Evolutionary conservation across 768 basidiomycete species (phyloP).

Genomic region (Ephemerocybe angulata): DNA sequence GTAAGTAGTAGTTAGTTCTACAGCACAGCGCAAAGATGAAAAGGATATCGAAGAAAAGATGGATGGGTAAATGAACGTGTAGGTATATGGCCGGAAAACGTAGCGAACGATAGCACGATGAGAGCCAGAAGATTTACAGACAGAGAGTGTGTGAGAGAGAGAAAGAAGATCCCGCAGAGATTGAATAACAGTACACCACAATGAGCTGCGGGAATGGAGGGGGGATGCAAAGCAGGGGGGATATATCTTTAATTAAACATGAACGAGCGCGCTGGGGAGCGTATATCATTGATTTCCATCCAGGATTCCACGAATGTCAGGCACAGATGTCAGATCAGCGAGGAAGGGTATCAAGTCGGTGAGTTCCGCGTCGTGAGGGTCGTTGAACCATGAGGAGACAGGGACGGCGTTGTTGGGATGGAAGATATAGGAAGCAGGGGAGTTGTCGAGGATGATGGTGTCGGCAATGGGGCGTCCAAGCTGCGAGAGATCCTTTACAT

Average conservation of each 20-base stretch:
- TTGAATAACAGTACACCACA: constrained; percentile 2
- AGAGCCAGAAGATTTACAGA: neutral
- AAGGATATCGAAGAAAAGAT: neutral
- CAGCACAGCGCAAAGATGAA: neutral
- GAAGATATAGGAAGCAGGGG: constrained; percentile 98
- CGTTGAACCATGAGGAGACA: constrained; percentile 99
- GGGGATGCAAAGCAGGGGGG: constrained; percentile 7
- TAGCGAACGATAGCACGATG: neutral
- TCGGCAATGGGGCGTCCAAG: constrained; percentile 90
- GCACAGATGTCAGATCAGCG: constrained; percentile 76
- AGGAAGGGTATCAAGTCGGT: constrained; percentile 95
- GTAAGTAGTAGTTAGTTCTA: no score
- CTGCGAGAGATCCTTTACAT: constrained; percentile 99
- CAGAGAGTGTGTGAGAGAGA: neutral
- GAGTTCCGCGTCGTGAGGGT: constrained; percentile 96
- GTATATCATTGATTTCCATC: constrained; percentile 66
- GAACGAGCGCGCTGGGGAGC: neutral
- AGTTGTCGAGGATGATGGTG: constrained; percentile 98
- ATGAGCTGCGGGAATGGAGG: neutral
- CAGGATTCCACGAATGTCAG: constrained; percentile 88
- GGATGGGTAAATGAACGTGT: neutral
- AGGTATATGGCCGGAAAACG: neutral
- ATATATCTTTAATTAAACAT: constrained; percentile 1
- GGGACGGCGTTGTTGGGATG: constrained; percentile 99
- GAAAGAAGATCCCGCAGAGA: constrained; percentile 2